These are phyloP conservation scores for Pulveroboletus sp. DNA, from an alignment of 768 basidiomycete species.

Conservation along the genomic window DNA sequence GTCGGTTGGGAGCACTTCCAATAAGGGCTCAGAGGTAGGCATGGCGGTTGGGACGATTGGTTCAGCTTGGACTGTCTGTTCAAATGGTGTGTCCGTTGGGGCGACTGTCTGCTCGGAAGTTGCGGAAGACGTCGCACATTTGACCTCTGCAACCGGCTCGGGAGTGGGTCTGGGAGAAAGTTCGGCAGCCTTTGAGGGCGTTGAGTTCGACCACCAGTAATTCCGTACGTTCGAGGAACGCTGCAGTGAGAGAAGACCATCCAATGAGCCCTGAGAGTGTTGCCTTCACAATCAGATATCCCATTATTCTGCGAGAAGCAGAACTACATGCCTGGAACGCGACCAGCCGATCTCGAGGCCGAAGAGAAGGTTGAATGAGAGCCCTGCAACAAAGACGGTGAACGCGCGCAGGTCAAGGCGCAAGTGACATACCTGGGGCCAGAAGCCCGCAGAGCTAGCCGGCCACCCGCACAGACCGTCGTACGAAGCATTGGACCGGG, in stretches of 20 bases:
- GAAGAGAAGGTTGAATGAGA: slow-evolving; percentile 7
- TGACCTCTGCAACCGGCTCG: slow-evolving; percentile 3
- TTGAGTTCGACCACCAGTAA: slow-evolving; percentile 32
- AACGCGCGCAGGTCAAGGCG: slow-evolving; percentile 2
- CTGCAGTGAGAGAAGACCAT: slow-evolving; percentile 6
- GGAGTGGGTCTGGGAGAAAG: neutral
- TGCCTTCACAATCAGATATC: slow-evolving; percentile 4
- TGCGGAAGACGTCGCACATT: neutral
- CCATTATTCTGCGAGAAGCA: neutral
- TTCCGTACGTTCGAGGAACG: slow-evolving; percentile 19
- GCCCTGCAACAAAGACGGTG: slow-evolving; percentile 14
- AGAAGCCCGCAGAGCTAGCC: slow-evolving; percentile 21
- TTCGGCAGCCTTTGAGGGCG: neutral
- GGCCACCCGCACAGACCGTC: slow-evolving; percentile 18
- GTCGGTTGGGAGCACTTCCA: slow-evolving; percentile 8
- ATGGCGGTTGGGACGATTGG: neutral
- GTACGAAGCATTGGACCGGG: slow-evolving; percentile 16
- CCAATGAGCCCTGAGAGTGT: slow-evolving; percentile 2
- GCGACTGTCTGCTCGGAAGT: neutral
- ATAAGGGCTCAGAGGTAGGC: slow-evolving; percentile 3
- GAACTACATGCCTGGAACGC: slow-evolving; percentile 19
- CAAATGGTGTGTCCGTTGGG: neutral
- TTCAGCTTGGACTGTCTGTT: neutral
- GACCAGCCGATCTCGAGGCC: slow-evolving; percentile 8
- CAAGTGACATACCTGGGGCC: slow-evolving; percentile 17